Conservation (phyloP, 1,284 basidiomycete species). For the Rhodotorula glutinis region DNA sequence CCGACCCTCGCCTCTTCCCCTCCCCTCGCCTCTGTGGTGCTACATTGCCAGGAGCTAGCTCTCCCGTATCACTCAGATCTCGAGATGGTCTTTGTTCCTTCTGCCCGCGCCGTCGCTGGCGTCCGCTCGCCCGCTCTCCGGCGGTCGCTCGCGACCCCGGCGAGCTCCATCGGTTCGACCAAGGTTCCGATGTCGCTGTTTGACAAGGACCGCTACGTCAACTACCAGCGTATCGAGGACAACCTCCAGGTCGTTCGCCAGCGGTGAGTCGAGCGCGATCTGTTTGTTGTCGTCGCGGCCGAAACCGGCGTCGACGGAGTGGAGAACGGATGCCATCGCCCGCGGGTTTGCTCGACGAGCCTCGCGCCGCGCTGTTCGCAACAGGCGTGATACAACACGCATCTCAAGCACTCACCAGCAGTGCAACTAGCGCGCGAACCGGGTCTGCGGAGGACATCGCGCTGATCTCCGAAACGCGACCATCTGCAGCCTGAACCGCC, state of each 20-base stretch:
- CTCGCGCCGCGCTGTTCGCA: no score
- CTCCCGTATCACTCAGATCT: background rate
- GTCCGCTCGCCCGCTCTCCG: constrained; percentile 29
- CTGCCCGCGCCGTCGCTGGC: constrained; percentile 22
- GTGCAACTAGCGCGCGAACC: no score
- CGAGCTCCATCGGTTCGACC: constrained; percentile 74
- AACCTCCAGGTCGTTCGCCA: constrained; percentile 40
- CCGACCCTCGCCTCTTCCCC: background rate
- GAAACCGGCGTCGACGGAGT: background rate
- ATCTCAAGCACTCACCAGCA: no score
- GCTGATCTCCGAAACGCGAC: no score
- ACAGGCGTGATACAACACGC: no score
- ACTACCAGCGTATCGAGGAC: constrained; percentile 63
- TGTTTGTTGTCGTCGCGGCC: background rate
- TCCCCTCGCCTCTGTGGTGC: background rate
- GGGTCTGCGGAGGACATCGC: no score
- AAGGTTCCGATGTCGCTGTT: constrained; percentile 89
- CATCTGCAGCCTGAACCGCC: constrained; percentile 71
- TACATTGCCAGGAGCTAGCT: background rate
- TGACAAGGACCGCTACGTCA: constrained; percentile 81
- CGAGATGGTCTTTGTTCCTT: constrained; percentile 32
- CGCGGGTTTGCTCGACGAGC: no score
- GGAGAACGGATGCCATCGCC: background rate
- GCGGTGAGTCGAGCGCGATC: constrained; percentile 26
- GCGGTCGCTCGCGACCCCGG: constrained; percentile 64